Conservation (phyloP, 331 rosid genomes). For the Rhamnella rubrinervis region DNA sequence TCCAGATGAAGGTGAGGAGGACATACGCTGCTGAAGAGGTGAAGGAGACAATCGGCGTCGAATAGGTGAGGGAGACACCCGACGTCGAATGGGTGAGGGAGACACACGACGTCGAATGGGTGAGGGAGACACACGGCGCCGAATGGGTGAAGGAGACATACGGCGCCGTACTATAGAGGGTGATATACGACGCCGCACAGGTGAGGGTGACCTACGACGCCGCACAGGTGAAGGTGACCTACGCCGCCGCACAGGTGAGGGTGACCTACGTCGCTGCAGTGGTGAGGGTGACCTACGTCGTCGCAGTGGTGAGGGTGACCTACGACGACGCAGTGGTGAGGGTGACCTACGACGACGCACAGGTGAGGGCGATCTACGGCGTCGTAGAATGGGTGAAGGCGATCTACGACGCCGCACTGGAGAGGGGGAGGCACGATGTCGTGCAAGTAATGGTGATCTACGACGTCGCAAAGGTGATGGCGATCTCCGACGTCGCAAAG, state of each 20-base stretch:
- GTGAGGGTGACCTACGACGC: conserved; percentile 25
- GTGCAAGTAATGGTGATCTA: conserved; percentile 19
- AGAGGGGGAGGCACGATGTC: conserved; percentile 30
- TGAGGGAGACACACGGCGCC: too few relatives aligned
- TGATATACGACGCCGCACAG: conserved; percentile 27
- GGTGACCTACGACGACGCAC: conserved; percentile 22
- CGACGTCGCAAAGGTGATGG: conserved; percentile 48
- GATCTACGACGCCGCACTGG: conserved; percentile 23
- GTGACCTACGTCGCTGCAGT: conserved; percentile 23
- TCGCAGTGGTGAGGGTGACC: conserved; percentile 31
- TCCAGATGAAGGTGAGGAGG: too few relatives aligned
- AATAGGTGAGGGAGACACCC: background rate
- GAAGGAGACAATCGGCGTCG: conserved; percentile 1
- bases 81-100: background rate
- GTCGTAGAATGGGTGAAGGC: conserved; percentile 20
- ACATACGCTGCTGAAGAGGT: background rate
- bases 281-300: conserved; percentile 33
- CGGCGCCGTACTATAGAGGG: conserved; percentile 22
- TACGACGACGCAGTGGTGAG: conserved; percentile 8
- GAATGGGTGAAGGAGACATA: background rate
- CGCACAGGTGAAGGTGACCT: conserved; percentile 28
- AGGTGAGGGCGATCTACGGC: conserved; percentile 30
- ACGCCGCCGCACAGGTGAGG: conserved; percentile 25
- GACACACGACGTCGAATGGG: background rate
- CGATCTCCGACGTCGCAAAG: conserved; percentile 33